Evolutionary conservation across 2,329 filamentous ascomycete genomes (phyloP).

Genomic region (Cladosporium halotolerans): DNA sequence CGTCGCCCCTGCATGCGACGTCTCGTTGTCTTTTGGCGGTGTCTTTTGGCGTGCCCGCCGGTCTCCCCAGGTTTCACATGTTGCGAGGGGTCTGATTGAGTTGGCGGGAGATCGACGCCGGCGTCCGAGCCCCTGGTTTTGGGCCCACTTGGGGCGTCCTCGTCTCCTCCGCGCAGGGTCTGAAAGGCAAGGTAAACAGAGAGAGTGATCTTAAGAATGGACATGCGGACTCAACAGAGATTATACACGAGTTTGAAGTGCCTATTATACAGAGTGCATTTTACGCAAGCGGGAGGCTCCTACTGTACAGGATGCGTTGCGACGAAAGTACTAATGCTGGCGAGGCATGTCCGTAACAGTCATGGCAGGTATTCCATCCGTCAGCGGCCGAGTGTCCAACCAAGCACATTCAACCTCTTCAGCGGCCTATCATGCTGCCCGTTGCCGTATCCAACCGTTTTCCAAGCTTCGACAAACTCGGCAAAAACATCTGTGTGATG

Average conservation of each 20-base stretch:
- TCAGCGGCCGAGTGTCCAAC: slow-evolving; percentile 1
- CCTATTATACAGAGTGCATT: too few species aligned
- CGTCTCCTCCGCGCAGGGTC: background rate
- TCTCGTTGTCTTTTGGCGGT: background rate
- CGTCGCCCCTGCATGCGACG: too few species aligned
- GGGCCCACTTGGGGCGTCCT: background rate
- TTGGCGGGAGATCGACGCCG: background rate
- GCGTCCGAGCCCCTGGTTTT: background rate
- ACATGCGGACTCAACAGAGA: too few species aligned
- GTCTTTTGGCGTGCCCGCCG: background rate
- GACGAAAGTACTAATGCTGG: too few species aligned
- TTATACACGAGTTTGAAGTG: too few species aligned
- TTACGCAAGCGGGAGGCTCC: too few species aligned
- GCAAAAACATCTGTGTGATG: background rate
- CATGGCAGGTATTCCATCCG: too few species aligned
- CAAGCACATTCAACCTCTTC: slow-evolving; percentile 1
- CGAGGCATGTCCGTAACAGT: too few species aligned
- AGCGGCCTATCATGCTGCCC: background rate
- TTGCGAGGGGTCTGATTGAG: background rate
- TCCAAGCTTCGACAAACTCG: background rate
- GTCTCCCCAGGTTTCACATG: background rate
- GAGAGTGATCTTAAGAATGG: too few species aligned
- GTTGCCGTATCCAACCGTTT: background rate
- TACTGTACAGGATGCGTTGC: too few species aligned
- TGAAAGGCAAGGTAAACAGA: too few species aligned